Evolutionary conservation across 163 green algal genomes (phyloP), one percentile per base, ranked within the genome.

Genomic region (Chlorella variabilis): DNA sequence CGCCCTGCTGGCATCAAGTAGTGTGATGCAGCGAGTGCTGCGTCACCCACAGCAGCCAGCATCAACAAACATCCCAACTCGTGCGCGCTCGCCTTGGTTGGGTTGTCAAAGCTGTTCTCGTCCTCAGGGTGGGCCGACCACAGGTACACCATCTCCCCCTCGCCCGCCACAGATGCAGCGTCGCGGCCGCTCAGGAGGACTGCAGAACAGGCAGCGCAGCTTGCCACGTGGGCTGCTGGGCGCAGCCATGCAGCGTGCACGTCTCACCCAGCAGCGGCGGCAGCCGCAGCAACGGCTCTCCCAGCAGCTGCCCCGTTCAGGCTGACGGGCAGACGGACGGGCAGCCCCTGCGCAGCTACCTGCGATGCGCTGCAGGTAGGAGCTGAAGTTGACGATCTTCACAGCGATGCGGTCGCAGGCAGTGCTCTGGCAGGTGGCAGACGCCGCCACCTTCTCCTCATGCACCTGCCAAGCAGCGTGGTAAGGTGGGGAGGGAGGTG

Each of bases 341-440:
- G n/a, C n/a, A n/a, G n/a, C n/a, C n/a, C n/a, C n/a, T n/a, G n/a
- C n/a, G 45, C 29, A 27, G 48, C 20, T 62, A 56, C 62, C 76
- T 8, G 45, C 33, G 18, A 71, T 29, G 13, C 23, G 38, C 36
- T 75, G 66, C 38, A 41, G 31, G 48, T 80, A 80, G 38, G 62
- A 79, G 0, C 71, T 80, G 58, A 89, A 86, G 78, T 89, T 90
- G 63, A 90, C 71, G 17, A 91, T 61, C 82, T 90, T 90, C 75
- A 91, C 39, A 0, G 71, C 77, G 20, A 91, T 6, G 2, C 54
- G 54, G 23, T 58, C 76, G 81, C 87, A 91, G 31, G 66, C 56
- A 13, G 31, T 33, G 63, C 81, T 75, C 66, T 85, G 71, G 81
- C 88, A 91, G 42, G 86, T 91, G 62, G 86, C 63, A 4, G 86